A percentile compares a stretch with the other conserved stretches of the same genome.
phyloP scores from a whole-genome alignment of 75 land plant species.

The Picea glauca region DNA sequence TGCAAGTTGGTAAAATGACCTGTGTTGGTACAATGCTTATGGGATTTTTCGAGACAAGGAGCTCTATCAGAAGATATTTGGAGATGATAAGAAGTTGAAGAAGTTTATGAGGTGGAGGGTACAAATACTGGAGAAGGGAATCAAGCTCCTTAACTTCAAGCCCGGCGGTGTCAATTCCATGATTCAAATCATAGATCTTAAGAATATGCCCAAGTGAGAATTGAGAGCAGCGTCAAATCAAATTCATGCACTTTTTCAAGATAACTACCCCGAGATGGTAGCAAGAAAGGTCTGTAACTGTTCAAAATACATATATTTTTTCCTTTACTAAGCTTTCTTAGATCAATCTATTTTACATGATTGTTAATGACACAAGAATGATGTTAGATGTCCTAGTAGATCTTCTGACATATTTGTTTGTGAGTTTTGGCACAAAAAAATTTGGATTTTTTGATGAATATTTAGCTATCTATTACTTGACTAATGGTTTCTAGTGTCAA shows the following conservation, averaged over 20 bases:
- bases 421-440: not conserved
- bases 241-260: constrained; percentile 68
- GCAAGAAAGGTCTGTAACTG: constrained; percentile 57
- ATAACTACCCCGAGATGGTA: constrained; percentile 94
- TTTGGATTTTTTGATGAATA: not conserved
- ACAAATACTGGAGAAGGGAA: constrained; percentile 79
- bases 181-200: constrained; percentile 86
- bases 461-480: not conserved
- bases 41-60: constrained; percentile 82
- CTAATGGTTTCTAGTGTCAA: too few species aligned
- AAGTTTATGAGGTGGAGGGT: constrained; percentile 85
- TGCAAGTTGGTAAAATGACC: constrained; percentile 16
- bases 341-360: not conserved
- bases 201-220: constrained; percentile 78
- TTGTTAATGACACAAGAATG: not conserved
- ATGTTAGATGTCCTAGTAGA: too few species aligned
- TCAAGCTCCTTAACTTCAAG: constrained; percentile 58
- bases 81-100: constrained; percentile 72
- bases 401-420: not conserved
- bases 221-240: constrained; percentile 66
- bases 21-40: constrained; percentile 83
- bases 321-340: not conserved
- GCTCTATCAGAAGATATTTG: constrained; percentile 76
- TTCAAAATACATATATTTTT: not conserved
- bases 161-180: constrained; percentile 81